A percentile compares a stretch with the other conserved stretches of the same genome.
Conservation (phyloP, 495 filamentous ascomycete genomes). For the Evansstolkia leycettana region DNA sequence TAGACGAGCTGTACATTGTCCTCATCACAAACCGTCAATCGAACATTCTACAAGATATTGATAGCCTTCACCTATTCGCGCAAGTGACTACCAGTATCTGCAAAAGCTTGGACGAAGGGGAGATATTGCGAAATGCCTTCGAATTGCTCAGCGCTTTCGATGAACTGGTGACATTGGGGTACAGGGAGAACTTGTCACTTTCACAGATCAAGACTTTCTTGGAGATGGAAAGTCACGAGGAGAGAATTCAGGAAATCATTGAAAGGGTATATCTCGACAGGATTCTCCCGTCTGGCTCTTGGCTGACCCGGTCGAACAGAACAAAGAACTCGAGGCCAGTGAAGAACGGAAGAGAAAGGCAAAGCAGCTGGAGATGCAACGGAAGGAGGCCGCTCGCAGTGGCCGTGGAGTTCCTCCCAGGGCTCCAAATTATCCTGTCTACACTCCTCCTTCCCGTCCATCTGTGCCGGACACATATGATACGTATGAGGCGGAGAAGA, state of each 20-base stretch:
- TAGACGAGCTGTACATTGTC: constrained; percentile 98
- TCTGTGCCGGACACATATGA: constrained; percentile 74
- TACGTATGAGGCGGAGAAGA: constrained; percentile 90
- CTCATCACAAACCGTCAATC: constrained; percentile 98
- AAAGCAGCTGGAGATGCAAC: constrained; percentile 95
- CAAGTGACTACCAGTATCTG: constrained; percentile 94
- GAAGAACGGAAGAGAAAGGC: constrained; percentile 97
- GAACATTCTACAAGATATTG: constrained; percentile 98
- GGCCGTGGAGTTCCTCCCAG: constrained; percentile 48
- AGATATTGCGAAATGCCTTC: constrained; percentile 88
- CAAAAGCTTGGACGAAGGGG: constrained; percentile 88
- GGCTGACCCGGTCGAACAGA: constrained; percentile 37
- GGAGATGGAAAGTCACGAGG: constrained; percentile 98
- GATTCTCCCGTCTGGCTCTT: not conserved
- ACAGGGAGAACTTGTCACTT: constrained; percentile 88
- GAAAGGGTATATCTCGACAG: constrained; percentile 50
- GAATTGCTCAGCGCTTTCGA: constrained; percentile 94
- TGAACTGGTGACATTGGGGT: constrained; percentile 87
- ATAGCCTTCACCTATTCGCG: constrained; percentile 91
- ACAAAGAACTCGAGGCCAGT: constrained; percentile 95
- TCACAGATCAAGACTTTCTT: constrained; percentile 96
- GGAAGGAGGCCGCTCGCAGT: constrained; percentile 70
- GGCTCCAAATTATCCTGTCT: constrained; percentile 74
- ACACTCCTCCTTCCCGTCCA: constrained; percentile 67
- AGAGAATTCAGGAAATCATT: constrained; percentile 96